Base-by-base conservation (phyloP, 2,329 filamentous ascomycete species). In the Bertia moriformis region DNA sequence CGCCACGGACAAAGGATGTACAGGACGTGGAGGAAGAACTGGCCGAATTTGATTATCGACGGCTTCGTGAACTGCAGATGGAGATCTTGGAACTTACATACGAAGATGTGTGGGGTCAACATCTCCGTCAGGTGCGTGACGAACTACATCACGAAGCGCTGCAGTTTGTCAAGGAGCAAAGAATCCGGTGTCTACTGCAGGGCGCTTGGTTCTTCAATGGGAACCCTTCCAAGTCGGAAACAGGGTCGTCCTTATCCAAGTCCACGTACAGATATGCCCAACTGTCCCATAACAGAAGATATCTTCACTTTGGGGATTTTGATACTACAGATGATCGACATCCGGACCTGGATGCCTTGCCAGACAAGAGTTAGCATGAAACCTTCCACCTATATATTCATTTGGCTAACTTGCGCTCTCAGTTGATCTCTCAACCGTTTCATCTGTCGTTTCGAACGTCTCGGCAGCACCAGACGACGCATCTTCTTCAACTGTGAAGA, bases 161-260 rank as follows among this genome's bases (percentile, higher is more conserved):
- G 13, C 77, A 83, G 48, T 84, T 85, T 50, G 74, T 84, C 51
- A 82, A 81, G 48, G 80, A 85, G 53, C 80, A 85, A 52, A 69
- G 80, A 24, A 78, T 83, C 43, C 64, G 80, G 38, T 83, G 77
- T 52, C 57, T 85, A 30, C 63, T 84, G 2, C 65, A 73, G 43
- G 80, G 80, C 17, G 67, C 71, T 19, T 85, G 80, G 80, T 84
- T 85, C 59, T 19, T 48, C 59, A 15, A 54, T 53, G 15, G 55
- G 14, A 5, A 10, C 12, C 14, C 14, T 48, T 27, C 32, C 32
- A 35, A 18, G 10, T 7, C 15, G 12, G 12, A 35, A 10, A 29
- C 24, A 41, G 46, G 12, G 42, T 41, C 10, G 35, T 41, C 40
- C 59, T 60, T 38, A 48, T 55, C 40, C 64, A 64, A 20, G 52